phyloP scores from a whole-genome alignment of 306 rosid genomes.

The Biancaea sappan region DNA sequence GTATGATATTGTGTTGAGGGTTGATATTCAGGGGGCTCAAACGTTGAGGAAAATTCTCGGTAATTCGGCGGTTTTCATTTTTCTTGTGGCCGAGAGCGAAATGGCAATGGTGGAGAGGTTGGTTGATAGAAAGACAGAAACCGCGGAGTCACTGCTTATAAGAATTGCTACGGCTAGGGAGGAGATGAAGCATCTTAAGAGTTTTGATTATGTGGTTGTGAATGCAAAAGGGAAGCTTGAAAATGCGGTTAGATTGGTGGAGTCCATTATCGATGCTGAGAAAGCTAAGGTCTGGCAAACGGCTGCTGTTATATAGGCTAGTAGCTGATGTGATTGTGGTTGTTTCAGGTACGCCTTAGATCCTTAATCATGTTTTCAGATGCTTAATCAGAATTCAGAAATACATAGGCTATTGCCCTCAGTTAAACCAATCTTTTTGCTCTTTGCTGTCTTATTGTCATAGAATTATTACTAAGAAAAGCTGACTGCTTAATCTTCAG shows the following conservation, averaged over 20 bases:
- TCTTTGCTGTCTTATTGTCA: not conserved
- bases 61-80: conserved; percentile 73
- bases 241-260: conserved; percentile 68
- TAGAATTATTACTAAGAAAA: not conserved
- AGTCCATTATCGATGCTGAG: conserved; percentile 82
- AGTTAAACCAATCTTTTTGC: not conserved
- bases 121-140: conserved; percentile 82
- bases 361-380: conserved; percentile 2
- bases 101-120: conserved; percentile 79
- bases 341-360: conserved; percentile 16
- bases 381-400: not conserved
- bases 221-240: conserved; percentile 86
- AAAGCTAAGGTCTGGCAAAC: conserved; percentile 90
- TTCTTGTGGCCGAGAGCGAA: conserved; percentile 86
- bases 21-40: conserved; percentile 90
- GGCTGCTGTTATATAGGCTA: conserved; percentile 47
- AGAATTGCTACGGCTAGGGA: conserved; percentile 84
- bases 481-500: not conserved
- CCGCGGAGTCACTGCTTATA: conserved; percentile 66
- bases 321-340: conserved; percentile 5
- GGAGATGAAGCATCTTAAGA: conserved; percentile 78
- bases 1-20: conserved; percentile 73
- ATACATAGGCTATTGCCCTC: not conserved
- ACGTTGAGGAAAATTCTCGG: conserved; percentile 75
- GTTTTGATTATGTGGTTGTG: conserved; percentile 86